Conservation (phyloP, 1,284 basidiomycete species). For the Heterobasidion occidentale region DNA sequence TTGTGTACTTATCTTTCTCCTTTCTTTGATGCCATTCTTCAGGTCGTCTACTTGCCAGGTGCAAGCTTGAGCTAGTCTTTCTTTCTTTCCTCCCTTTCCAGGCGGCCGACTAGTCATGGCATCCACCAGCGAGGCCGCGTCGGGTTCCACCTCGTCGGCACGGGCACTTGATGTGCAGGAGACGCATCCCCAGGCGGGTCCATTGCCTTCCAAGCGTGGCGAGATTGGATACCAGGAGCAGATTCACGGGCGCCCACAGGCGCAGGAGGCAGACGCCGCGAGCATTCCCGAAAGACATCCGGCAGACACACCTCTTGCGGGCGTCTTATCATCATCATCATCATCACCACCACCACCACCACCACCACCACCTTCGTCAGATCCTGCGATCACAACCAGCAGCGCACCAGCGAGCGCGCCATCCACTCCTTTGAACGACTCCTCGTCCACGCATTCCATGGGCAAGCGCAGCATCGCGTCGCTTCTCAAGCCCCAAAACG, state of each 20-base stretch:
- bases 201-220: slow-evolving; percentile 54
- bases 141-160: slow-evolving; percentile 7
- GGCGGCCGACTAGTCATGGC: slow-evolving; percentile 11
- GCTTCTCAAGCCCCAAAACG: slow-evolving; percentile 32
- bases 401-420: slow-evolving; percentile 7
- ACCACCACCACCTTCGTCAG: slow-evolving; percentile 2
- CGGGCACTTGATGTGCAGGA: slow-evolving; percentile 9
- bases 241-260: slow-evolving; percentile 20
- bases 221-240: slow-evolving; percentile 56
- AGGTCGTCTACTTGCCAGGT: slow-evolving; percentile 24
- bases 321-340: slow-evolving; percentile 5
- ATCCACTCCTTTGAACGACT: slow-evolving; percentile 13
- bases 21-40: background rate
- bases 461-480: slow-evolving; percentile 19
- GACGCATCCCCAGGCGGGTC: slow-evolving; percentile 43
- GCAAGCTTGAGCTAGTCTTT: slow-evolving; percentile 21
- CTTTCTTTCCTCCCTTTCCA: slow-evolving; percentile 9
- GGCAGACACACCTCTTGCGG: slow-evolving; percentile 34
- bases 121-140: slow-evolving; percentile 13
- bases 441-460: slow-evolving; percentile 19
- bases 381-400: slow-evolving; percentile 9
- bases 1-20: background rate
- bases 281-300: slow-evolving; percentile 41
- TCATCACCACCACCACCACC: slow-evolving; percentile 8
- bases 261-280: slow-evolving; percentile 8